Percentiles rank a stretch among this genome's conserved stretches.
Evolutionary conservation across 2,329 filamentous ascomycete species (phyloP).

Genomic region (Penicillium sp.): DNA sequence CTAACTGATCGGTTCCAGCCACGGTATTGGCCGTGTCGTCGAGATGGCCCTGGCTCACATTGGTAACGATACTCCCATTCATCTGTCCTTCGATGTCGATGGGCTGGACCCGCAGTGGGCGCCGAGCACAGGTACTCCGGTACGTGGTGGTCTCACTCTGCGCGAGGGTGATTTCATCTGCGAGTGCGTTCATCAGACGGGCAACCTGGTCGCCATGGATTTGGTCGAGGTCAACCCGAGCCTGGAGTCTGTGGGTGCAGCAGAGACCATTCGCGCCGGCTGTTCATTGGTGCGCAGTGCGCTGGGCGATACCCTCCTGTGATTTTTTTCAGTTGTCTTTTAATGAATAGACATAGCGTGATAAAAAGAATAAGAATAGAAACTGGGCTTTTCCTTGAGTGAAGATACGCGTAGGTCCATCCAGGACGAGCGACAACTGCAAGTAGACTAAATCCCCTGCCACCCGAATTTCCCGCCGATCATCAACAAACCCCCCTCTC

Average conservation of each 20-base stretch:
- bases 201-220: constrained; percentile 74
- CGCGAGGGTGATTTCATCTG: constrained; percentile 97
- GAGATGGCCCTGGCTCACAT: constrained; percentile 98
- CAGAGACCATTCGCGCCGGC: constrained; percentile 84
- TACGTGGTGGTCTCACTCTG: constrained; percentile 86
- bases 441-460: constrained; percentile 25
- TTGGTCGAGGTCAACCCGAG: constrained; percentile 78
- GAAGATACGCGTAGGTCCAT: too few species aligned
- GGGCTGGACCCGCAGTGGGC: constrained; percentile 95
- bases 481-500: constrained; percentile 17
- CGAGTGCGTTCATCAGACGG: constrained; percentile 77
- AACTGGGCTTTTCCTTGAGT: too few species aligned
- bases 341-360: neutral
- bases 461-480: constrained; percentile 27
- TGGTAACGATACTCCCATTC: constrained; percentile 89
- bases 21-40: constrained; percentile 93
- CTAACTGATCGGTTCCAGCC: constrained; percentile 47
- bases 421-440: too few species aligned
- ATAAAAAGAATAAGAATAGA: constrained; percentile 4
- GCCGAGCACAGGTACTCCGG: constrained; percentile 90
- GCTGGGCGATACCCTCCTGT: constrained; percentile 85
- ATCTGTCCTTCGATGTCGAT: constrained; percentile 96
- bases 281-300: constrained; percentile 90
- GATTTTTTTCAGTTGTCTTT: constrained; percentile 30
- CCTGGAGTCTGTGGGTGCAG: constrained; percentile 66